Percentiles rank a stretch among this genome's conserved stretches.
Evolutionary conservation across 169 alveolate species (phyloP).

Genomic region (Theileria luwenshuni): DNA sequence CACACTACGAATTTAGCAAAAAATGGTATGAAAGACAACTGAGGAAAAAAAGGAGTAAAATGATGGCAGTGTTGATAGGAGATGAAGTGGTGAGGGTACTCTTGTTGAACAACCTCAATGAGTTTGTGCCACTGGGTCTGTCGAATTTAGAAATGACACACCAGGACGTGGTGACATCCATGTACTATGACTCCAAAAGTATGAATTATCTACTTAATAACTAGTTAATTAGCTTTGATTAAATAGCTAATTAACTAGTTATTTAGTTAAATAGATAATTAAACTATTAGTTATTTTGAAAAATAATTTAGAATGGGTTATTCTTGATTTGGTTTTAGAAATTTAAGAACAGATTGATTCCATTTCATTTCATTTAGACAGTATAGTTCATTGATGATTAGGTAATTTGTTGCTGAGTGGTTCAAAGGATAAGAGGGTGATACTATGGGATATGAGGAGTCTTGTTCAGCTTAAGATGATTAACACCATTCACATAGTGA

Average conservation of each 20-base stretch:
- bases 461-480: slow-evolving; percentile 24
- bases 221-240: too few species aligned
- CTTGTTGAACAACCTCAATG: slow-evolving; percentile 34
- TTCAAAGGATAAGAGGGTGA: slow-evolving; percentile 53
- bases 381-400: slow-evolving; percentile 23
- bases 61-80: slow-evolving; percentile 44
- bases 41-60: background rate
- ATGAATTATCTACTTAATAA: too few species aligned
- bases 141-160: slow-evolving; percentile 34
- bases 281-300: background rate
- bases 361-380: too few species aligned
- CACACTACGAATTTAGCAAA: slow-evolving; percentile 6
- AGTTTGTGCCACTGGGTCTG: slow-evolving; percentile 50
- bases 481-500: slow-evolving; percentile 7
- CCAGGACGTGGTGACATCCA: slow-evolving; percentile 51
- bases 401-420: slow-evolving; percentile 52
- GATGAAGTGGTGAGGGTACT: slow-evolving; percentile 64
- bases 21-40: background rate
- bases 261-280: too few species aligned
- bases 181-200: slow-evolving; percentile 4
- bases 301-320: background rate
- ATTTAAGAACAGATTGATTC: too few species aligned
- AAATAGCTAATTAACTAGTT: too few species aligned
- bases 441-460: slow-evolving; percentile 55
- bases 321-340: too few species aligned